Evolutionary conservation across 2,329 filamentous ascomycete species (phyloP).

Genomic region (Neopestalotiopsis rosae): DNA sequence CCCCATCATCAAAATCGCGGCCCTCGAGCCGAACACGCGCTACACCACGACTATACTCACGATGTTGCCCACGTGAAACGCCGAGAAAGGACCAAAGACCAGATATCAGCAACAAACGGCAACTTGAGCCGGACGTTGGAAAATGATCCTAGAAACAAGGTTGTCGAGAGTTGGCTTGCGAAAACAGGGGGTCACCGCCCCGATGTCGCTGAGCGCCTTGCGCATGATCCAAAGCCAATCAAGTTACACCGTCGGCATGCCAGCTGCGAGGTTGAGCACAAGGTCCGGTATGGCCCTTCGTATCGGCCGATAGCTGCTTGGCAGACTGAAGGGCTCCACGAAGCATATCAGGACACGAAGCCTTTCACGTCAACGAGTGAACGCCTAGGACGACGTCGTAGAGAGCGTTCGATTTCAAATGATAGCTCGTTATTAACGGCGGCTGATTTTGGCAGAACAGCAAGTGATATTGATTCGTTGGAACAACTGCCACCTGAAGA

Average conservation of each 20-base stretch:
- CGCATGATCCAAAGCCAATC: background rate
- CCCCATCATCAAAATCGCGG: constrained; percentile 26
- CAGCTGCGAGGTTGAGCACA: background rate
- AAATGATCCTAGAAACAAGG: constrained; percentile 25
- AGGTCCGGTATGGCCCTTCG: background rate
- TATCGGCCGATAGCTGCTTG: background rate
- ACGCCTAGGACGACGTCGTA: background rate
- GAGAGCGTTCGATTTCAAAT: constrained; percentile 21
- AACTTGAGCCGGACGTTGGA: constrained; percentile 28
- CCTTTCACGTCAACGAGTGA: background rate
- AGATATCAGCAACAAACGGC: constrained; percentile 16
- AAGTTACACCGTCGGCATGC: background rate
- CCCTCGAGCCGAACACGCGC: constrained; percentile 20
- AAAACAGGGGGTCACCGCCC: background rate
- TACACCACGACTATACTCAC: constrained; percentile 18
- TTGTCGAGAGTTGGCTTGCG: constrained; percentile 35
- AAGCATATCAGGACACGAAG: background rate
- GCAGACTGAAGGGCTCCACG: background rate
- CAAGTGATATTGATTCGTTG: background rate
- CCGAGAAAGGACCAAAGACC: constrained; percentile 17
- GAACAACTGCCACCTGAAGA: constrained; percentile 19
- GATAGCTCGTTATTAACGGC: constrained; percentile 35
- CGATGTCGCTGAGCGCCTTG: background rate
- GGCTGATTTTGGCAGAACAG: constrained; percentile 19
- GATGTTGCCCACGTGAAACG: constrained; percentile 25